Evolutionary conservation across 345 rosid species (phyloP).

Genomic region (Eucalyptus sideroxylon): DNA sequence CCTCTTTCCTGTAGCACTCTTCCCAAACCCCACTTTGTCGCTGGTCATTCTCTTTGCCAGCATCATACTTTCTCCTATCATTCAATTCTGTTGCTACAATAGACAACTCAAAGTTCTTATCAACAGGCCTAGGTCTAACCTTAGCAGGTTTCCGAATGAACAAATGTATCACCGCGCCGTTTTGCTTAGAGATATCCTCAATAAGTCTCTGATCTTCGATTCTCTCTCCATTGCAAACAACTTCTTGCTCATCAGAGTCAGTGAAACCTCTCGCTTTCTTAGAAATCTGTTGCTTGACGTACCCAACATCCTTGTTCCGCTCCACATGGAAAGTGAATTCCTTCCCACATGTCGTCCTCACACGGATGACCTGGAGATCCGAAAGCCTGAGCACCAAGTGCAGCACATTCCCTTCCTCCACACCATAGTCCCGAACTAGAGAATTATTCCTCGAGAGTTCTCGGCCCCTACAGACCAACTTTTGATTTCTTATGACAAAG

Average conservation of each 20-base stretch:
- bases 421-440: conserved; percentile 61
- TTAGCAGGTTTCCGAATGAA: conserved; percentile 52
- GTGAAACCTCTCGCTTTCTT: conserved; percentile 30
- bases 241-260: conserved; percentile 48
- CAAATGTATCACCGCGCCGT: conserved; percentile 50
- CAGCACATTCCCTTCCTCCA: conserved; percentile 52
- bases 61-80: conserved; percentile 3
- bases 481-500: conserved; percentile 63
- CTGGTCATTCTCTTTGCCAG: not conserved
- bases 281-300: conserved; percentile 53
- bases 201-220: conserved; percentile 58
- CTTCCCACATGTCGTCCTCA: conserved; percentile 42
- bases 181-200: conserved; percentile 32
- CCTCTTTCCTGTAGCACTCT: not conserved
- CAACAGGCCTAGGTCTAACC: conserved; percentile 47
- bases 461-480: conserved; percentile 58
- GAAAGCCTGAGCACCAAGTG: conserved; percentile 72
- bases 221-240: conserved; percentile 54
- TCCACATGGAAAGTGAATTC: conserved; percentile 43
- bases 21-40: not conserved
- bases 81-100: conserved; percentile 28
- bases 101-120: conserved; percentile 53
- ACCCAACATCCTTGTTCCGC: conserved; percentile 56
- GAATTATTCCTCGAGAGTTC: conserved; percentile 59
- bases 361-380: conserved; percentile 56